Conservation (phyloP, 2,329 filamentous ascomycete genomes). For the Fusarium citri region DNA sequence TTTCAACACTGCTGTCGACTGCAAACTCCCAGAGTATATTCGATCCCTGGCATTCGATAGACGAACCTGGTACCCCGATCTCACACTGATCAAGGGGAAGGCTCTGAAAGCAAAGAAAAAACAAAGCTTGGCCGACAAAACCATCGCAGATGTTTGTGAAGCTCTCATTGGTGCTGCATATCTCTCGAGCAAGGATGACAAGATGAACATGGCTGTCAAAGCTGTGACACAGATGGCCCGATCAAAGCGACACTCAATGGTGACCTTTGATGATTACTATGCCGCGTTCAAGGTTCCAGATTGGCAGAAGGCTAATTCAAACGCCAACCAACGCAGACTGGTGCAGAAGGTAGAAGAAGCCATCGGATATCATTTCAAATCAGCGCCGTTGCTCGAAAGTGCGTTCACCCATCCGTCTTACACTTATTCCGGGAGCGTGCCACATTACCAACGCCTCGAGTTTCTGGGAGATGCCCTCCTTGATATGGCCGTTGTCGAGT, state of each 20-base stretch:
- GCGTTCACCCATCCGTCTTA: constrained; percentile 92
- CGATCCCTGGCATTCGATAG: constrained; percentile 85
- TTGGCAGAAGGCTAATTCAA: constrained; percentile 74
- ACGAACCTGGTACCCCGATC: constrained; percentile 88
- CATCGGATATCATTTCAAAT: constrained; percentile 73
- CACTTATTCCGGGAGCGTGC: constrained; percentile 76
- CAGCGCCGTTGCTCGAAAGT: constrained; percentile 80
- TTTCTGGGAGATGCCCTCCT: constrained; percentile 91
- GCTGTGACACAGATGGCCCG: constrained; percentile 78
- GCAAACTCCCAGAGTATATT: constrained; percentile 78
- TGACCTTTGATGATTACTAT: constrained; percentile 78
- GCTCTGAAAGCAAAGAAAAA: constrained; percentile 56
- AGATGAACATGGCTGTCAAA: constrained; percentile 69
- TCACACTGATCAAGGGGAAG: constrained; percentile 81
- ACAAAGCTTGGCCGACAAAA: constrained; percentile 86
- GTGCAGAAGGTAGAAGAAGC: constrained; percentile 71
- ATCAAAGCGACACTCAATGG: constrained; percentile 75
- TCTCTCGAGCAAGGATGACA: constrained; percentile 57
- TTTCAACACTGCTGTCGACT: constrained; percentile 77
- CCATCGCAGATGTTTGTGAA: constrained; percentile 93
- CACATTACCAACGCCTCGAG: constrained; percentile 90
- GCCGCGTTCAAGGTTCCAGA: constrained; percentile 73
- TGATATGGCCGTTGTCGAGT: constrained; percentile 86
- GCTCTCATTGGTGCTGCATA: constrained; percentile 91
- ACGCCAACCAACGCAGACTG: constrained; percentile 76